Percentiles rank a stretch among this genome's conserved stretches.
phyloP scores from a whole-genome alignment of 2,329 filamentous ascomycete species.

The Epicoccum sorghinum region DNA sequence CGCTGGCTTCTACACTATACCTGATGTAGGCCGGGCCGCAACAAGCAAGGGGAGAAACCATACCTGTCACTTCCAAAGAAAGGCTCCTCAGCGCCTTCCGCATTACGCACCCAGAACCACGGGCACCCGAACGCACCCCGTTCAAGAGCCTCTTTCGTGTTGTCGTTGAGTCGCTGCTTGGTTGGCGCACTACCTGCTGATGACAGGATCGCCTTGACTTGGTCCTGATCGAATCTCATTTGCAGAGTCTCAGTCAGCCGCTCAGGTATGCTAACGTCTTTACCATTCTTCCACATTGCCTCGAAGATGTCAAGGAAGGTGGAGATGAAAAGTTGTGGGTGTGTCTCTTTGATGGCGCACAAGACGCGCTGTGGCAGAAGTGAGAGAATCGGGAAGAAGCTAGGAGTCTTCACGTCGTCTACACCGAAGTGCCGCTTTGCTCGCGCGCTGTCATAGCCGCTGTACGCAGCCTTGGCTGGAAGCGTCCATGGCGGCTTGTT shows the following conservation, averaged over 20 bases:
- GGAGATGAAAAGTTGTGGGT: constrained; percentile 56
- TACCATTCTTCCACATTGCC: constrained; percentile 66
- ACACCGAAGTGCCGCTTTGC: constrained; percentile 60
- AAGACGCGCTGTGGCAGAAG: constrained; percentile 69
- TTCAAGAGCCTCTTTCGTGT: constrained; percentile 67
- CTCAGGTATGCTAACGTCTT: constrained; percentile 65
- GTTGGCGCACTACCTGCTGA: constrained; percentile 57
- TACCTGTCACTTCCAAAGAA: constrained; percentile 80
- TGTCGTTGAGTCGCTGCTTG: constrained; percentile 61
- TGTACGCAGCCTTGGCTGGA: constrained; percentile 69
- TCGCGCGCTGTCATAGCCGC: constrained; percentile 55
- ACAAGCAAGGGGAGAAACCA: constrained; percentile 16
- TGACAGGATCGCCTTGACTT: constrained; percentile 63
- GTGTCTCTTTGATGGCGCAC: constrained; percentile 67
- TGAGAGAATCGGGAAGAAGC: constrained; percentile 62
- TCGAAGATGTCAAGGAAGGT: constrained; percentile 63
- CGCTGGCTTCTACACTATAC: constrained; percentile 16
- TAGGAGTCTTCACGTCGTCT: constrained; percentile 50
- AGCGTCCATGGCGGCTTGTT: constrained; percentile 78
- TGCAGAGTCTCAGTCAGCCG: constrained; percentile 55
- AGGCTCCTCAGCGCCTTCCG: constrained; percentile 64
- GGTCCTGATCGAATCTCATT: constrained; percentile 56
- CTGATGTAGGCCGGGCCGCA: constrained; percentile 7
- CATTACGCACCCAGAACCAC: constrained; percentile 73
- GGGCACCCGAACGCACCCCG: constrained; percentile 77